Conservation (phyloP, 169 alveolate species). For the Theileria annulata region DNA sequence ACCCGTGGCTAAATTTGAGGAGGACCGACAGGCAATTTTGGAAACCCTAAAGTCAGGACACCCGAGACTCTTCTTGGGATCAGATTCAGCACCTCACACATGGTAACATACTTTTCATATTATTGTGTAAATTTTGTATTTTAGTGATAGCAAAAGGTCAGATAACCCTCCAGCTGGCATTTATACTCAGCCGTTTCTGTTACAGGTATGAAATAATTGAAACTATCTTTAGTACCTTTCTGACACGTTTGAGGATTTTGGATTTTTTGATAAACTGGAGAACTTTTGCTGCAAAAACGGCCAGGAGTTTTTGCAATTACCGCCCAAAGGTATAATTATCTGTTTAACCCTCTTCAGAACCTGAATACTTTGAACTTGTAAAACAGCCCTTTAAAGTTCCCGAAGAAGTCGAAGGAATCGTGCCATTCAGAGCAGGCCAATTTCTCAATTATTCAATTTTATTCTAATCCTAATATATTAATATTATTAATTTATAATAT, state of each 20-base stretch:
- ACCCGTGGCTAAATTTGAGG: slow-evolving; percentile 71
- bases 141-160: slow-evolving; percentile 42
- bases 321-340: slow-evolving; percentile 35
- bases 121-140: not conserved
- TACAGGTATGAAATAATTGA: slow-evolving; percentile 20
- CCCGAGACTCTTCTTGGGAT: slow-evolving; percentile 72
- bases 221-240: slow-evolving; percentile 53
- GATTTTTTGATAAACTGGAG: slow-evolving; percentile 67
- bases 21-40: slow-evolving; percentile 67
- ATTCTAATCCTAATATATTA: not conserved
- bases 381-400: slow-evolving; percentile 33
- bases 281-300: slow-evolving; percentile 72
- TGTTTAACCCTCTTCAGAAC: not conserved
- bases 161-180: slow-evolving; percentile 74
- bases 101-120: slow-evolving; percentile 5
- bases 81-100: slow-evolving; percentile 82
- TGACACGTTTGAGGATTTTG: slow-evolving; percentile 56
- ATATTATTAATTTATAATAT: slow-evolving; percentile 2
- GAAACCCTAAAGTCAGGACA: slow-evolving; percentile 32
- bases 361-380: slow-evolving; percentile 21
- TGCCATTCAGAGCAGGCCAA: slow-evolving; percentile 72
- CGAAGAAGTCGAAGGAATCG: slow-evolving; percentile 61
- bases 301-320: slow-evolving; percentile 64
- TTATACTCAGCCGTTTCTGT: slow-evolving; percentile 74
- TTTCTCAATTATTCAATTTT: slow-evolving; percentile 47